These are phyloP conservation scores for Cyanodermella asteris DNA, from an alignment of 2,329 filamentous ascomycete genomes.

Conservation along the genomic window DNA sequence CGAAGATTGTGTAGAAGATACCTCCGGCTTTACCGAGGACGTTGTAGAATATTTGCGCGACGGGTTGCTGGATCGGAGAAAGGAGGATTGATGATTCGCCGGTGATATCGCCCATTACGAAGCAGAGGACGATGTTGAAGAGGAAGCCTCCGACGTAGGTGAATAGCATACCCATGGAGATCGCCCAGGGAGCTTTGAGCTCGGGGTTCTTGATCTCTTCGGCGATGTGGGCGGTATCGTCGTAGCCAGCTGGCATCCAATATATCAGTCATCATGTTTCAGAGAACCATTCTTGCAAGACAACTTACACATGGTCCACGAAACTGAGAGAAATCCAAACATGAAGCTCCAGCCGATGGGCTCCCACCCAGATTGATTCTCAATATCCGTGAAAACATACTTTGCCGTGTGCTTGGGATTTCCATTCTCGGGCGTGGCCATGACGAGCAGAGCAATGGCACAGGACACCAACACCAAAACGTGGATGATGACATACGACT, in stretches of 20 bases:
- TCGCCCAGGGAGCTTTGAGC: conserved; percentile 30
- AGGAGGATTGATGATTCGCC: conserved; percentile 24
- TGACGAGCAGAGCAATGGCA: conserved; percentile 27
- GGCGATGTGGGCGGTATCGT: conserved; percentile 23
- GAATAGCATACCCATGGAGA: conserved; percentile 32
- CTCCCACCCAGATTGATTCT: conserved; percentile 29
- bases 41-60: conserved; percentile 35
- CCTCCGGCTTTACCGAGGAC: conserved; percentile 29
- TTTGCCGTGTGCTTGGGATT: conserved; percentile 27
- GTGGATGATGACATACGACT: conserved; percentile 34
- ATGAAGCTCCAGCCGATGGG: conserved; percentile 33
- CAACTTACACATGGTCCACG: conserved; percentile 41
- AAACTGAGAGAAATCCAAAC: conserved; percentile 34
- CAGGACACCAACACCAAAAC: conserved; percentile 28
- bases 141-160: conserved; percentile 32
- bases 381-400: conserved; percentile 34
- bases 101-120: conserved; percentile 30
- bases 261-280: too few relatives aligned
- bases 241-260: neutral
- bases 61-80: conserved; percentile 27
- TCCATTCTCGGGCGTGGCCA: too few relatives aligned
- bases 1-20: conserved; percentile 31
- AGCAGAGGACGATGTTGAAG: conserved; percentile 35
- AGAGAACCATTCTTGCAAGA: too few relatives aligned
- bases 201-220: conserved; percentile 30